phyloP scores from a whole-genome alignment of 768 basidiomycete genomes.

The Mycena sanguinolenta region DNA sequence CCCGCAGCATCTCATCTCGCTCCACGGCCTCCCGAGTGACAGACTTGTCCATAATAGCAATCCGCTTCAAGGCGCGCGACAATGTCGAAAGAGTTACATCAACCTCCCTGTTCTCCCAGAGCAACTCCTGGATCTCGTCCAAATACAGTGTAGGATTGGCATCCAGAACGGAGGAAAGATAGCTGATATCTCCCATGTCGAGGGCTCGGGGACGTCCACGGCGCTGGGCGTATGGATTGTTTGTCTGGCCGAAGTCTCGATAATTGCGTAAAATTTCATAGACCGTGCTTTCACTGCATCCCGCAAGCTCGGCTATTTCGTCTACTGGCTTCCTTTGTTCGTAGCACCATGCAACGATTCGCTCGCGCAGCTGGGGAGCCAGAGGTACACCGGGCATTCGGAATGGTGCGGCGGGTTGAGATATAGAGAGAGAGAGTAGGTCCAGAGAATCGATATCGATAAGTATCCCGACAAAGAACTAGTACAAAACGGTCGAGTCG shows the following conservation, averaged over 20 bases:
- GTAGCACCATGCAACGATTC: constrained; percentile 33
- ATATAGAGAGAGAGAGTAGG: neutral
- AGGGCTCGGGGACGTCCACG: constrained; percentile 38
- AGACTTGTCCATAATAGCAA: constrained; percentile 43
- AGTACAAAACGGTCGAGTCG: neutral
- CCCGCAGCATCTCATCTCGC: constrained; percentile 44
- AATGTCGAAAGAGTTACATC: constrained; percentile 48
- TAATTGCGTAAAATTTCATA: constrained; percentile 38
- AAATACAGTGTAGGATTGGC: constrained; percentile 46
- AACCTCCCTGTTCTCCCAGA: constrained; percentile 36
- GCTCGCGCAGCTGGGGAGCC: neutral
- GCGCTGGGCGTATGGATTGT: constrained; percentile 38
- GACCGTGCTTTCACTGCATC: constrained; percentile 34
- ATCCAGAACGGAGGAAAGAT: constrained; percentile 37
- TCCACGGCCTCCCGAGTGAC: constrained; percentile 43
- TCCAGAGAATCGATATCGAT: neutral
- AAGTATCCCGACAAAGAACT: too few species aligned
- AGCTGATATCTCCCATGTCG: constrained; percentile 38
- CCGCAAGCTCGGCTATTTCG: constrained; percentile 38
- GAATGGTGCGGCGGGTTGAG: too few species aligned
- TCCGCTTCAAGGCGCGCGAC: constrained; percentile 38
- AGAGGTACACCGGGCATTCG: constrained; percentile 4
- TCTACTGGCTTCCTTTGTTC: constrained; percentile 6
- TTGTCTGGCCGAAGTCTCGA: constrained; percentile 30
- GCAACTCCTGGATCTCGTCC: constrained; percentile 48